These are phyloP conservation scores for Cyberlindnera xylosilytica DNA, from an alignment of 805 yeast species.

Conservation along the genomic window DNA sequence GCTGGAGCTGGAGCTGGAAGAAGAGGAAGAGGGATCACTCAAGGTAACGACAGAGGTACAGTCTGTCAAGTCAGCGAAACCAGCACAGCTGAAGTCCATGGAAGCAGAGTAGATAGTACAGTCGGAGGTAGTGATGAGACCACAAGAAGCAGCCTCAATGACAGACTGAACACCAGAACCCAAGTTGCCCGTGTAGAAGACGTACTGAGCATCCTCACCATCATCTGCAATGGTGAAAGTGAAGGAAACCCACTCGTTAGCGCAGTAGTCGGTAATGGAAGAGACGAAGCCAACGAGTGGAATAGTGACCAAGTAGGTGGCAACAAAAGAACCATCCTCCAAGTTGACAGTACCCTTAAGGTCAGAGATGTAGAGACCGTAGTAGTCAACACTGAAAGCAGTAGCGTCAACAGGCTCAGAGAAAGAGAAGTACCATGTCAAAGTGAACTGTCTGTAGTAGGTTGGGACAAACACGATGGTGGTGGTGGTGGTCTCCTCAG, in stretches of 20 bases:
- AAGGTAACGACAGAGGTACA: constrained; percentile 1
- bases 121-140: constrained; percentile 3
- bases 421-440: constrained; percentile 19
- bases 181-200: constrained; percentile 16
- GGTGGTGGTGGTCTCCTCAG: constrained; percentile 5
- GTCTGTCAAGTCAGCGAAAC: neutral
- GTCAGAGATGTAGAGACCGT: constrained; percentile 8
- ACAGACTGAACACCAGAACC: constrained; percentile 6
- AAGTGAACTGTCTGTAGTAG: constrained; percentile 12
- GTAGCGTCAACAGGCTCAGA: constrained; percentile 10
- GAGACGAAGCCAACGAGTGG: constrained; percentile 5
- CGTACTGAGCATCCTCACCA: constrained; percentile 4
- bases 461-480: neutral
- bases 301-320: constrained; percentile 9
- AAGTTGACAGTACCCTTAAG: constrained; percentile 17
- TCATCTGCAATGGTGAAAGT: constrained; percentile 2
- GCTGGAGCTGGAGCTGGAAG: no score
- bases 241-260: constrained; percentile 15
- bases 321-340: constrained; percentile 15
- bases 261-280: constrained; percentile 7
- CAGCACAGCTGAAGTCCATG: constrained; percentile 10
- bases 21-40: no score
- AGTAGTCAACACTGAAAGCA: constrained; percentile 8
- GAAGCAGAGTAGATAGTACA: constrained; percentile 8
- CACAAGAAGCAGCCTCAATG: constrained; percentile 4